Evolutionary conservation across 2,329 filamentous ascomycete species (phyloP).

Genomic region (Ophiosphaerella narmari): DNA sequence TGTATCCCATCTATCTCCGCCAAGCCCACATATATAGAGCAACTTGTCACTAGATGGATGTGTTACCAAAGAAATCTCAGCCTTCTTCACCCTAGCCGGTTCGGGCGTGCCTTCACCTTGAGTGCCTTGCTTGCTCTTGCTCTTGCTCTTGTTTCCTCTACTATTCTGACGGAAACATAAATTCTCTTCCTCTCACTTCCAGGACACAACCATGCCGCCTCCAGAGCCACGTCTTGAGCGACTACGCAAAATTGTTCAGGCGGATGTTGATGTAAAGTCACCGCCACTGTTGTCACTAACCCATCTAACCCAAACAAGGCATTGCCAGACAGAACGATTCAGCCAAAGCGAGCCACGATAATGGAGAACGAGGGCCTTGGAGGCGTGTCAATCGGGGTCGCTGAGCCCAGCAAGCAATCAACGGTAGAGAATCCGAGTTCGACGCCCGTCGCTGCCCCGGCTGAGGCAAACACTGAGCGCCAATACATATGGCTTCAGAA

Average conservation of each 20-base stretch:
- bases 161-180: not conserved
- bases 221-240: constrained; percentile 27
- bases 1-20: too few species aligned
- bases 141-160: not conserved
- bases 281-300: not conserved
- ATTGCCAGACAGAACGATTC: constrained; percentile 25
- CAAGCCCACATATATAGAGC: too few species aligned
- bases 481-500: constrained; percentile 28
- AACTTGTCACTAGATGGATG: too few species aligned
- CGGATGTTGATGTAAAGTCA: constrained; percentile 22
- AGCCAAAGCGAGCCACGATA: constrained; percentile 3
- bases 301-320: constrained; percentile 2
- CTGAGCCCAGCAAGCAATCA: constrained; percentile 15
- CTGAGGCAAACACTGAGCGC: constrained; percentile 17
- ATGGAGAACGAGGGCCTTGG: constrained; percentile 22
- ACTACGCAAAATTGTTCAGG: constrained; percentile 21
- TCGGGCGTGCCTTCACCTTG: not conserved
- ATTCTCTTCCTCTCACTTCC: not conserved
- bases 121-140: not conserved
- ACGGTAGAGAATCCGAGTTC: not conserved
- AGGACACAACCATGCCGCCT: constrained; percentile 23
- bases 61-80: not conserved
- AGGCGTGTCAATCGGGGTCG: constrained; percentile 23
- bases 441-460: not conserved
- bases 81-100: not conserved